Percentiles rank a stretch among this genome's conserved stretches.
These are phyloP conservation scores for Candida gigantensis DNA, from an alignment of 1,139 yeast genomes.

Conservation along the genomic window DNA sequence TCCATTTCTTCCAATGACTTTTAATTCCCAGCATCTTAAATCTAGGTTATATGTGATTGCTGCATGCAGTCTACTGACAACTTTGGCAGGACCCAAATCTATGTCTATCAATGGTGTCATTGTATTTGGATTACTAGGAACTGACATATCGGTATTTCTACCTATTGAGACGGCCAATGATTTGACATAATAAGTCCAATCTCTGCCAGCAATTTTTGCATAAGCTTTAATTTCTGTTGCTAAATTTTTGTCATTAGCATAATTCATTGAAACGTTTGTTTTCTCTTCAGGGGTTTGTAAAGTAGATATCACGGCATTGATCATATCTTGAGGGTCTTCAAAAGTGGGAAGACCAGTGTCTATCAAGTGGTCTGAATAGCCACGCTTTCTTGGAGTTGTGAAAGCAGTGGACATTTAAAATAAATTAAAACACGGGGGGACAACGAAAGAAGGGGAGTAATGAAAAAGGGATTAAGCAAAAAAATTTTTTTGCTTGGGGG, in stretches of 20 bases:
- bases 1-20: conserved; percentile 86
- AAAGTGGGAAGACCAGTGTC: conserved; percentile 28
- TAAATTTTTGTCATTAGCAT: conserved; percentile 68
- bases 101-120: conserved; percentile 57
- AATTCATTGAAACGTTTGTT: conserved; percentile 50
- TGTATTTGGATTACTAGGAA: conserved; percentile 8
- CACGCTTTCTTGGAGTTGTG: conserved; percentile 35
- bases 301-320: conserved; percentile 53
- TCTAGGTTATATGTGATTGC: conserved; percentile 74
- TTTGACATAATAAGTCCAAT: conserved; percentile 94
- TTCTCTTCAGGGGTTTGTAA: conserved; percentile 50
- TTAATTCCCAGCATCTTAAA: conserved; percentile 80
- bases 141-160: conserved; percentile 65
- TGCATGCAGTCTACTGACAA: conserved; percentile 90
- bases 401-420: conserved; percentile 9
- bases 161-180: conserved; percentile 79
- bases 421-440: too few relatives aligned
- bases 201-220: conserved; percentile 90
- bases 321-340: conserved; percentile 54
- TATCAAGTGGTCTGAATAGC: conserved; percentile 21
- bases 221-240: conserved; percentile 93
- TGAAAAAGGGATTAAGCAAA: background rate
- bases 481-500: too few relatives aligned
- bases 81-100: conserved; percentile 95
- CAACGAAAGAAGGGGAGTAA: background rate